These are phyloP conservation scores for Talaromyces islandicus DNA, from an alignment of 2,329 filamentous ascomycete species.

Conservation along the genomic window DNA sequence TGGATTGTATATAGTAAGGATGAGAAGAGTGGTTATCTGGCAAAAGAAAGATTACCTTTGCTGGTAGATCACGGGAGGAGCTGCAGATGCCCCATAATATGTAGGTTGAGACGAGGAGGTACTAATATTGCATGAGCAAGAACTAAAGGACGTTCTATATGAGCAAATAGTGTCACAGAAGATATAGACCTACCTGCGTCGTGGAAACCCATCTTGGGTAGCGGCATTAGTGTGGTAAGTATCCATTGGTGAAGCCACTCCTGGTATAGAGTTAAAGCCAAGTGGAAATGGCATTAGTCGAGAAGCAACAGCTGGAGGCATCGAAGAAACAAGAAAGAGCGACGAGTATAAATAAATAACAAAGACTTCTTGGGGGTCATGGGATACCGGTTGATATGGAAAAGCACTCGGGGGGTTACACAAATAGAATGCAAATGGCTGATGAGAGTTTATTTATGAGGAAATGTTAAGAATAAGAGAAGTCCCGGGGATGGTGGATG, in stretches of 20 bases:
- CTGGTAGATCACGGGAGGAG: conserved; percentile 27
- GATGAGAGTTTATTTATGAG: neutral
- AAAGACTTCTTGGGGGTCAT: neutral
- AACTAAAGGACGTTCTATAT: neutral
- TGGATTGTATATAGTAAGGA: neutral
- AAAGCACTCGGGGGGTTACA: neutral
- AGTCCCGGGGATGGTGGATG: neutral
- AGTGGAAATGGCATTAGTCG: conserved; percentile 25
- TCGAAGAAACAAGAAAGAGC: conserved; percentile 15
- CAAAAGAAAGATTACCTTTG: conserved; percentile 24
- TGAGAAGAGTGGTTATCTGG: neutral
- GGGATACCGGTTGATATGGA: neutral
- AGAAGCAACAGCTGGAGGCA: conserved; percentile 26
- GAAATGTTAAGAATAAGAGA: neutral
- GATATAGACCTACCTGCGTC: conserved; percentile 26
- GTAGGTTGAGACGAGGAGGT: conserved; percentile 18
- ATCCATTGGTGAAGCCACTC: conserved; percentile 21
- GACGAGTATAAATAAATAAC: neutral
- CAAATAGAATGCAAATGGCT: neutral
- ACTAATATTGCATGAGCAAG: neutral
- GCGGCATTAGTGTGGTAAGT: conserved; percentile 24
- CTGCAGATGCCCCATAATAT: conserved; percentile 23
- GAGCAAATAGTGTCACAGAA: neutral
- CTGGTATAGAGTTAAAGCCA: conserved; percentile 24
- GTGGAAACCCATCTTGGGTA: conserved; percentile 27